phyloP scores from a whole-genome alignment of 2,329 filamentous ascomycete species.

The Ophiosphaerella herpotricha region DNA sequence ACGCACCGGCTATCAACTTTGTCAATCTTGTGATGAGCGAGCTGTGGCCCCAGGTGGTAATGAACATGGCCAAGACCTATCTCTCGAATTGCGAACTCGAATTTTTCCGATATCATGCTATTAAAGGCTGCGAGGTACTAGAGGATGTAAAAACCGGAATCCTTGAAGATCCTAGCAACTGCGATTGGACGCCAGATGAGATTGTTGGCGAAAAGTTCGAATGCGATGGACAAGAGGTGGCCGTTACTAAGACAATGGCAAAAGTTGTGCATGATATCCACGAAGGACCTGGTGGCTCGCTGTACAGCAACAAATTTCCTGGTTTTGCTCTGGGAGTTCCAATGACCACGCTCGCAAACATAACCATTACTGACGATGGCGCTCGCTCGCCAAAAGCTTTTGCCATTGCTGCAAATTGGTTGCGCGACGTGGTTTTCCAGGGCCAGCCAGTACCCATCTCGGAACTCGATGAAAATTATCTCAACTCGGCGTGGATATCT shows the following conservation, averaged over 20 bases:
- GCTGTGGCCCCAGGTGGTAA: constrained; percentile 34
- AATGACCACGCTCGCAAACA: constrained; percentile 17
- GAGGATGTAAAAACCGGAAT: constrained; percentile 42
- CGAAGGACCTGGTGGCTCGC: constrained; percentile 20
- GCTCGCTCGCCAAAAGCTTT: constrained; percentile 21
- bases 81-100: constrained; percentile 34
- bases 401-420: constrained; percentile 20
- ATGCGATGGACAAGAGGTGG: constrained; percentile 22
- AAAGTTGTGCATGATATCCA: constrained; percentile 21
- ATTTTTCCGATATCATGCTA: constrained; percentile 22
- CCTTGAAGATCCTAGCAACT: constrained; percentile 30
- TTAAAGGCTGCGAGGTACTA: constrained; percentile 33
- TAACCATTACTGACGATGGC: constrained; percentile 16
- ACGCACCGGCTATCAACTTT: constrained; percentile 36
- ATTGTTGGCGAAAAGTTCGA: constrained; percentile 19
- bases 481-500: constrained; percentile 21
- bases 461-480: constrained; percentile 16
- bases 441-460: constrained; percentile 17
- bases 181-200: constrained; percentile 25
- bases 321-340: constrained; percentile 20
- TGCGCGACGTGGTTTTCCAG: constrained; percentile 21
- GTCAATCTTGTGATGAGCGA: constrained; percentile 22
- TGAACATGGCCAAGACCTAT: constrained; percentile 30
- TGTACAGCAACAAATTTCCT: constrained; percentile 8
- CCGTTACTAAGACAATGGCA: constrained; percentile 26